phyloP scores from a whole-genome alignment of 1,139 yeast species.

The Taiozyma sp. region DNA sequence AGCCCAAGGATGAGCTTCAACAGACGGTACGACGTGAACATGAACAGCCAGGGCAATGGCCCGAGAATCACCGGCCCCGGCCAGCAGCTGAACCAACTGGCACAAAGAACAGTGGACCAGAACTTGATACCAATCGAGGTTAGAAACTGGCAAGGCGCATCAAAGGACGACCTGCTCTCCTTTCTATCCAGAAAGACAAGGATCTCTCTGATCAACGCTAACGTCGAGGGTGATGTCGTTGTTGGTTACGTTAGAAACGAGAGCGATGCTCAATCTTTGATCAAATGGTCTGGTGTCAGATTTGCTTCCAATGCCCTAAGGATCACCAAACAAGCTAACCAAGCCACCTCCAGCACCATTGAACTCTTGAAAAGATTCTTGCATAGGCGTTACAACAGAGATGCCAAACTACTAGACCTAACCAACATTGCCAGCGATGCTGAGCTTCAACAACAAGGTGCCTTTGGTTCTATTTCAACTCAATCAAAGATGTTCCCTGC shows the following conservation, averaged over 20 bases:
- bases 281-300: conserved; percentile 65
- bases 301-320: conserved; percentile 73
- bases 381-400: conserved; percentile 59
- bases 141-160: conserved; percentile 78
- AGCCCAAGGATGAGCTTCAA: background rate
- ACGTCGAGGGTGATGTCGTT: conserved; percentile 37
- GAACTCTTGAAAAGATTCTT: conserved; percentile 59
- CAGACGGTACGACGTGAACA: background rate
- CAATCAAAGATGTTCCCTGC: conserved; percentile 88
- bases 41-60: background rate
- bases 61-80: conserved; percentile 9
- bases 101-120: background rate
- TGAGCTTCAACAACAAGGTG: conserved; percentile 52
- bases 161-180: conserved; percentile 58
- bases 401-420: conserved; percentile 62
- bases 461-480: conserved; percentile 51
- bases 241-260: conserved; percentile 52
- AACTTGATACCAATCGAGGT: conserved; percentile 46
- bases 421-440: conserved; percentile 66
- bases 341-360: conserved; percentile 40
- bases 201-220: conserved; percentile 46
- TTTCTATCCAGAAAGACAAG: conserved; percentile 68
- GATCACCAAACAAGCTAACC: conserved; percentile 32
- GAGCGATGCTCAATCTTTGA: conserved; percentile 53
- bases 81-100: background rate